These are phyloP conservation scores for Thelonectria rubi DNA, from an alignment of 2,329 filamentous ascomycete species.

Conservation along the genomic window DNA sequence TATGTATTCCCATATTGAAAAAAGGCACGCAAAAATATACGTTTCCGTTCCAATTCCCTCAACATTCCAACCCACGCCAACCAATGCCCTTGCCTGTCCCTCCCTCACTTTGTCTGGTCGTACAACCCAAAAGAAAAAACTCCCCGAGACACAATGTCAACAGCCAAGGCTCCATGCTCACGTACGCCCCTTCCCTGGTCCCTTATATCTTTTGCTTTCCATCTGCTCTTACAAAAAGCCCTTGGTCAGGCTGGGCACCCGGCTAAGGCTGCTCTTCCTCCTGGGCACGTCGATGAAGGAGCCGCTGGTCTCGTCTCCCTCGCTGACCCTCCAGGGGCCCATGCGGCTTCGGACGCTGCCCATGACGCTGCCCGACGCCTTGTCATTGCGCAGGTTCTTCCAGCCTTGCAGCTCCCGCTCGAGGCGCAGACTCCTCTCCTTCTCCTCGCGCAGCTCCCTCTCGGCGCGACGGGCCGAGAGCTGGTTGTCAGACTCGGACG, in stretches of 20 bases:
- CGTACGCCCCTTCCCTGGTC: conserved; percentile 31
- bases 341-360: conserved; percentile 51
- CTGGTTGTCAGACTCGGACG: conserved; percentile 83
- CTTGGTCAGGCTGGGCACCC: conserved; percentile 76
- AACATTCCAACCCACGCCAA: conserved; percentile 4
- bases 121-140: conserved; percentile 19
- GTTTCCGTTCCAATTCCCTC: conserved; percentile 13
- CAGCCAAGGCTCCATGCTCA: conserved; percentile 36
- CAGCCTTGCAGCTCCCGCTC: conserved; percentile 88
- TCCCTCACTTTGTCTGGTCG: conserved; percentile 9
- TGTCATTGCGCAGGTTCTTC: conserved; percentile 79
- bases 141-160: conserved; percentile 34
- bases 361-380: conserved; percentile 59
- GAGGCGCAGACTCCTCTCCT: conserved; percentile 80
- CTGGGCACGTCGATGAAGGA: conserved; percentile 64
- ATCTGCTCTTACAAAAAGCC: conserved; percentile 69
- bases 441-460: conserved; percentile 87
- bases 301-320: conserved; percentile 49
- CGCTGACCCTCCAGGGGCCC: conserved; percentile 48
- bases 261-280: conserved; percentile 71
- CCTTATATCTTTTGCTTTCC: conserved; percentile 12
- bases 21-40: conserved; percentile 30
- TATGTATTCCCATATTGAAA: conserved; percentile 37
- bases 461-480: conserved; percentile 86
- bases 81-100: conserved; percentile 17